Conservation (phyloP, 1,284 basidiomycete species). For the Coniophora puteana region DNA sequence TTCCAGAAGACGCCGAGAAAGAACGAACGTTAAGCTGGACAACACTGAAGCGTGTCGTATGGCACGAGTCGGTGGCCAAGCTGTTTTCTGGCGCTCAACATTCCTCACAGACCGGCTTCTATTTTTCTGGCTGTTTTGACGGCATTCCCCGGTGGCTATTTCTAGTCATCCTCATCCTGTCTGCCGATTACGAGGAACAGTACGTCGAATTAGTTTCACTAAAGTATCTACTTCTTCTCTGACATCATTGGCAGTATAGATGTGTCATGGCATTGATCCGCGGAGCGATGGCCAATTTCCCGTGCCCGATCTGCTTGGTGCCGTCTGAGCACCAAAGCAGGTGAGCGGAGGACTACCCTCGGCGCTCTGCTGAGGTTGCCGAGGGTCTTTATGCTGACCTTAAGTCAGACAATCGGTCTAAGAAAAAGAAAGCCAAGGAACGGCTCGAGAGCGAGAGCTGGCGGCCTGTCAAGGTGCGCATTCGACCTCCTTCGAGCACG, state of each 20-base stretch:
- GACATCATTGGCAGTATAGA: too few species aligned
- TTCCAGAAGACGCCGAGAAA: constrained; percentile 21
- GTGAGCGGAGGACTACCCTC: not conserved
- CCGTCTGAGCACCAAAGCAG: not conserved
- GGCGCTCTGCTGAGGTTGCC: too few species aligned
- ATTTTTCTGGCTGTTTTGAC: not conserved
- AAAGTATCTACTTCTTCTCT: too few species aligned
- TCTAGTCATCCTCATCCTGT: constrained; percentile 6
- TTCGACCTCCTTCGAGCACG: too few species aligned
- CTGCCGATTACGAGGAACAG: constrained; percentile 7
- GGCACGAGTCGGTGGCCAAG: constrained; percentile 13
- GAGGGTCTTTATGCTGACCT: not conserved
- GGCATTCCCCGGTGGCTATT: constrained; percentile 1
- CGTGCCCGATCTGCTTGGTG: not conserved
- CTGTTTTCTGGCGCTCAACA: constrained; percentile 5
- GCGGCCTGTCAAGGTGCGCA: too few species aligned
- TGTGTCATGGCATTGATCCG: constrained; percentile 1
- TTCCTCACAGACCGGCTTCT: constrained; percentile 1
- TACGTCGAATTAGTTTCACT: too few species aligned
- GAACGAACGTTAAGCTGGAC: constrained; percentile 20
- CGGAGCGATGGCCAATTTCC: not conserved
- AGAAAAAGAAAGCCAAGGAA: not conserved
- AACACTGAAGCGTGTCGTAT: constrained; percentile 30
- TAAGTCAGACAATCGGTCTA: not conserved
- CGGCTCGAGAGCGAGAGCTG: not conserved